Percentiles rank a stretch among this genome's conserved stretches.
Conservation (phyloP, 371 early-diverging fungal species). For the Lichtheimia corymbifera region DNA sequence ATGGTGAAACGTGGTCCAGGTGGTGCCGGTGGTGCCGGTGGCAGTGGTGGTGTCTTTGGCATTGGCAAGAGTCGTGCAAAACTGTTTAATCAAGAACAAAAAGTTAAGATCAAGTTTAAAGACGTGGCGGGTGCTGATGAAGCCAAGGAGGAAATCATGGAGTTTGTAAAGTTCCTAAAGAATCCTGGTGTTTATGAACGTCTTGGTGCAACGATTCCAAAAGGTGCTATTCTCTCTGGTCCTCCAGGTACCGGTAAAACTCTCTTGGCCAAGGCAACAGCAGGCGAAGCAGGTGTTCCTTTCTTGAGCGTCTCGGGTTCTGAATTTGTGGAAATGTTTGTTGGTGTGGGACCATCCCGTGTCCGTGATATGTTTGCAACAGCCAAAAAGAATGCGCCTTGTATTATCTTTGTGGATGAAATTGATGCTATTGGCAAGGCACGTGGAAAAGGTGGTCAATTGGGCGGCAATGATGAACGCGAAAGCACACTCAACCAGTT, state of each 20-base stretch:
- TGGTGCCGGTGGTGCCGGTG: slow-evolving; percentile 58
- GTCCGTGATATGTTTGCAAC: slow-evolving; percentile 97
- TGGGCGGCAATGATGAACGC: slow-evolving; percentile 97
- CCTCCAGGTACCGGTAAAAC: slow-evolving; percentile 99
- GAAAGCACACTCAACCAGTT: slow-evolving; percentile 97
- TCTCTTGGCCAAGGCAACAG: slow-evolving; percentile 97
- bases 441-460: slow-evolving; percentile 88
- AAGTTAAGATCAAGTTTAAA: slow-evolving; percentile 95
- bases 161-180: slow-evolving; percentile 99
- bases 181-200: slow-evolving; percentile 95
- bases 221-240: slow-evolving; percentile 96
- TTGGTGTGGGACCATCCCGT: slow-evolving; percentile 97
- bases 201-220: slow-evolving; percentile 99
- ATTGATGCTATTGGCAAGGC: slow-evolving; percentile 99
- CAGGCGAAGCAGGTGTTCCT: slow-evolving; percentile 98
- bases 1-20: slow-evolving; percentile 71
- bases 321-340: slow-evolving; percentile 99
- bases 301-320: slow-evolving; percentile 98
- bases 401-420: slow-evolving; percentile 99
- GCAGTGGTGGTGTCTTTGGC: slow-evolving; percentile 86
- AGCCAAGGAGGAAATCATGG: slow-evolving; percentile 99
- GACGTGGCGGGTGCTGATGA: slow-evolving; percentile 99
- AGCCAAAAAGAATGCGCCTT: slow-evolving; percentile 97
- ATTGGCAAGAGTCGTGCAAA: slow-evolving; percentile 96
- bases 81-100: slow-evolving; percentile 95